Conservation (phyloP, 495 filamentous ascomycete genomes). For the Aspergillus sclerotiicarbonarius region DNA sequence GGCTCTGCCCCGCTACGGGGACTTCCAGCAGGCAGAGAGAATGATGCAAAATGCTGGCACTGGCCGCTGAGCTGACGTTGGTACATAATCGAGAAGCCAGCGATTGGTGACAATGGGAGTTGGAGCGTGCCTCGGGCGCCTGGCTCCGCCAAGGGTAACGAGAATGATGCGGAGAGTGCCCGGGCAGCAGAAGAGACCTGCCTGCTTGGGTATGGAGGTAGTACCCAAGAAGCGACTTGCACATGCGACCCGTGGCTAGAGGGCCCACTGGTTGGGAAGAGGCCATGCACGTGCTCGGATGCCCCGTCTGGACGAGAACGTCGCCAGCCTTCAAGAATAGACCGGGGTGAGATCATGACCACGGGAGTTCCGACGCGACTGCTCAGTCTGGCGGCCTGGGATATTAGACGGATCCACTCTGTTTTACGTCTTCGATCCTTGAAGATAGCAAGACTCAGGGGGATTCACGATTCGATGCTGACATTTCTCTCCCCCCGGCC, state of each 20-base stretch:
- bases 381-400: neutral
- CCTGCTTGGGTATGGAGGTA: neutral
- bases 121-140: neutral
- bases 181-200: neutral
- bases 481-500: neutral
- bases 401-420: neutral
- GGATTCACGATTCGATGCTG: neutral
- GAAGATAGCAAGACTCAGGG: neutral
- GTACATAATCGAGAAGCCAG: neutral
- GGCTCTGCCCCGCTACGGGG: neutral
- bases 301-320: slow-evolving; percentile 24
- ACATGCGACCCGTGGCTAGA: neutral
- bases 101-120: neutral
- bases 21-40: neutral
- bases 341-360: neutral
- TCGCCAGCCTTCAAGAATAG: neutral
- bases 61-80: neutral
- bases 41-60: neutral
- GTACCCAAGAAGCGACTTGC: neutral
- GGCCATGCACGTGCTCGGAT: slow-evolving; percentile 36
- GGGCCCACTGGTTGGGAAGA: slow-evolving; percentile 11
- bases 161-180: neutral
- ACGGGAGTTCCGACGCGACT: neutral
- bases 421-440: neutral
- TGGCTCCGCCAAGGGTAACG: neutral